These are phyloP conservation scores for Magnaporthiopsis incrustans DNA, from an alignment of 2,329 filamentous ascomycete genomes.

Conservation along the genomic window DNA sequence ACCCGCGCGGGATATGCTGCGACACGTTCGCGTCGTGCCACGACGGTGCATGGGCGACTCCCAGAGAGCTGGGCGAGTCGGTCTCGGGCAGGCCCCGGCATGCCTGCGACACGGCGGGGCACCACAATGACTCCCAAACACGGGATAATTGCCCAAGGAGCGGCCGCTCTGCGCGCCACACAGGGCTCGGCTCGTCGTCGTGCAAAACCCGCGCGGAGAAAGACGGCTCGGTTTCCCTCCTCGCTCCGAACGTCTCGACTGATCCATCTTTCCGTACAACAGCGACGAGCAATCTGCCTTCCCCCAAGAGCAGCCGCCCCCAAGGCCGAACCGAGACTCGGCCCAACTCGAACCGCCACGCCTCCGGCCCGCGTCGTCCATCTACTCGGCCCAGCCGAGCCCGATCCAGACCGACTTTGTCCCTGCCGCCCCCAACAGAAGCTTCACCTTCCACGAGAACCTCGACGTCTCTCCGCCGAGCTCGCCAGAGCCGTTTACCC, in stretches of 20 bases:
- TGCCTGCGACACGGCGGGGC: background rate
- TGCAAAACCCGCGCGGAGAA: background rate
- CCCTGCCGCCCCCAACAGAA: slow-evolving; percentile 14
- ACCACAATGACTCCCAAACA: background rate
- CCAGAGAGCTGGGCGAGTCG: background rate
- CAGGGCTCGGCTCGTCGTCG: background rate
- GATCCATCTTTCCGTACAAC: slow-evolving; percentile 10
- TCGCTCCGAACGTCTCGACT: slow-evolving; percentile 1
- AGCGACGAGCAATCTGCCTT: slow-evolving; percentile 24
- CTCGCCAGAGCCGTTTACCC: slow-evolving; percentile 40
- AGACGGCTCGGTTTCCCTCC: background rate
- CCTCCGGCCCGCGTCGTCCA: slow-evolving; percentile 47
- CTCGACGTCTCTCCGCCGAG: slow-evolving; percentile 47
- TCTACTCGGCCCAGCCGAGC: slow-evolving; percentile 49
- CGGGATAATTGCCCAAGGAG: background rate
- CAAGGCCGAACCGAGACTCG: slow-evolving; percentile 26
- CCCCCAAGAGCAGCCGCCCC: slow-evolving; percentile 23
- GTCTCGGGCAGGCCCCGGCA: background rate
- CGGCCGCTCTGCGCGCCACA: background rate
- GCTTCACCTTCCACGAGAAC: slow-evolving; percentile 12
- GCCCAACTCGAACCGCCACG: slow-evolving; percentile 12
- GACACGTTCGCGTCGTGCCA: background rate
- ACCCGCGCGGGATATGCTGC: background rate
- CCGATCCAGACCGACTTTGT: slow-evolving; percentile 28
- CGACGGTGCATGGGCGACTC: background rate